Base-by-base conservation (phyloP, 331 rosid genomes). In the Acacia pycnantha region DNA sequence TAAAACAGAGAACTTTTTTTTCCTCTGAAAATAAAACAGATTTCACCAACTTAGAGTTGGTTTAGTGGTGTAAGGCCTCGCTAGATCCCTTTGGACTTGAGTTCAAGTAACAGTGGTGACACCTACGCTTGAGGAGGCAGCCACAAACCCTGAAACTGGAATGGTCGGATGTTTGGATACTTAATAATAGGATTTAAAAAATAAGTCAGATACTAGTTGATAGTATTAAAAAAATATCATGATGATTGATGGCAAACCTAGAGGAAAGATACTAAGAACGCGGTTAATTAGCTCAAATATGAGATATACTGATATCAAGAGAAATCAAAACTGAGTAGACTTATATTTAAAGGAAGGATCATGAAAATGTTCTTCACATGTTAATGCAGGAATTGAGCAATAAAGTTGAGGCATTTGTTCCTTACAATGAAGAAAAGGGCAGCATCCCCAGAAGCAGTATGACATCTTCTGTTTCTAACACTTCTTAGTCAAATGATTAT, bases 381-480 rank as follows among this genome's bases (percentile, higher is more conserved):
- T 65, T 80, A 70, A 81, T 83, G 61, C 90, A 88, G 94, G 88
- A 81, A 67, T 4, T 26, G 79, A 84, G 72, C 77, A 85, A 76
- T 54, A 78, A 62, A 47, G 83, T 53, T 0, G 83, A 81, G 68
- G 61, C 66, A n/a, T 43, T 50, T 71, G 73, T 80, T 22, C 90
- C 81, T 77, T 37, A 37, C 1, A 85, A 64, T 26, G 90, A 90
- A 77, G 92, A 91, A 37, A 87, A 72, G 19, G 87, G 81, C 16
- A 86, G 89, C 80, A 75, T 87, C 21, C 84, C 58, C 50, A 54
- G 78, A 47, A 80, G 35, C 40, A 68, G 85, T 27, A 85, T 89
- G 70, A 88, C 89, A 50, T 85, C 97, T 13, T 90, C 97, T 21
- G 73, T 86, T 53, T 79, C 61, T 61, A 86, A 89, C 81, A 85